phyloP scores from a whole-genome alignment of 495 filamentous ascomycete genomes.

The Aspergillus wentii region DNA sequence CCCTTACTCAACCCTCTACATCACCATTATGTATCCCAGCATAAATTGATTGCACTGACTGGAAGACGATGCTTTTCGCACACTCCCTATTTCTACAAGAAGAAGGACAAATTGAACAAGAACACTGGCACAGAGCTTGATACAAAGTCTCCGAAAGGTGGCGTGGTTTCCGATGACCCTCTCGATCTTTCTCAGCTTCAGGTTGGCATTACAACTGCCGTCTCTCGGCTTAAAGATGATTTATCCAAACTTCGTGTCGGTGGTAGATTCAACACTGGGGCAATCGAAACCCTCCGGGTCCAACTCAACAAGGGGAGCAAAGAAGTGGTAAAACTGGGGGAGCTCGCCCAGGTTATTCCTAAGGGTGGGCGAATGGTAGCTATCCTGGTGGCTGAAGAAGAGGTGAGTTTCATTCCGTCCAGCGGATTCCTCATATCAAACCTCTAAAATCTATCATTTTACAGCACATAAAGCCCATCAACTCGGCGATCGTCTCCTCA shows the following conservation, averaged over 20 bases:
- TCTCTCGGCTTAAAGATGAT: slow-evolving; percentile 55
- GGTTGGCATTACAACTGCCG: slow-evolving; percentile 49
- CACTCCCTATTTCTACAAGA: slow-evolving; percentile 28
- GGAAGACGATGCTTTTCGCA: slow-evolving; percentile 17
- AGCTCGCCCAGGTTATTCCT: slow-evolving; percentile 72
- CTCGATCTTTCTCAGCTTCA: slow-evolving; percentile 64
- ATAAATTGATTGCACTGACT: neutral
- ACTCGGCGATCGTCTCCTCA: slow-evolving; percentile 63
- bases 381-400: slow-evolving; percentile 59
- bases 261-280: slow-evolving; percentile 63
- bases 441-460: slow-evolving; percentile 5
- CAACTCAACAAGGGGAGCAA: slow-evolving; percentile 49
- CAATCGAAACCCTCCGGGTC: slow-evolving; percentile 62
- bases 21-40: neutral
- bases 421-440: too few species aligned
- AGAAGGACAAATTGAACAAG: slow-evolving; percentile 33
- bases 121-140: slow-evolving; percentile 8
- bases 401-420: slow-evolving; percentile 49
- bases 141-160: slow-evolving; percentile 10
- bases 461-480: slow-evolving; percentile 65
- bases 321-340: slow-evolving; percentile 49
- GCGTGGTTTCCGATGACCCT: slow-evolving; percentile 44
- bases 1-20: neutral
- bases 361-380: slow-evolving; percentile 63
- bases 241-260: slow-evolving; percentile 62